phyloP scores from a whole-genome alignment of 768 basidiomycete species.

The Gyrodon lividus region DNA sequence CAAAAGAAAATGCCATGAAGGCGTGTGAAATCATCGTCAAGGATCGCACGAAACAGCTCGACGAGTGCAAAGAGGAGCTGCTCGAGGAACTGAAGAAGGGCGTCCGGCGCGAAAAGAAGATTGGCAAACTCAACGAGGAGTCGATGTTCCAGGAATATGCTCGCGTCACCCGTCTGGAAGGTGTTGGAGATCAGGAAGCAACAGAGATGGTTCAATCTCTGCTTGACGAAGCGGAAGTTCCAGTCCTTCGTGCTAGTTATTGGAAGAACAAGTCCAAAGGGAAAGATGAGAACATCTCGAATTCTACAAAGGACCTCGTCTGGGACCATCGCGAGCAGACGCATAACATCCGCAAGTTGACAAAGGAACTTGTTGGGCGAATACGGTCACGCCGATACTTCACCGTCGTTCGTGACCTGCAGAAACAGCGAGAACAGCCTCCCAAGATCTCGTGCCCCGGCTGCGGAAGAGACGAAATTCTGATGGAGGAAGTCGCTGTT shows the following conservation, averaged over 20 bases:
- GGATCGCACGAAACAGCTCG: slow-evolving; percentile 76
- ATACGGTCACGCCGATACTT: slow-evolving; percentile 91
- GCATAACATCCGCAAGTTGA: slow-evolving; percentile 78
- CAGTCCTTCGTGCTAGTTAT: slow-evolving; percentile 27
- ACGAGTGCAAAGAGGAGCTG: slow-evolving; percentile 76
- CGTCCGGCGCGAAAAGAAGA: slow-evolving; percentile 64
- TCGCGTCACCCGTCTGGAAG: slow-evolving; percentile 61
- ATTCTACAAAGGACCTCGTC: slow-evolving; percentile 56
- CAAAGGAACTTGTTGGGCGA: slow-evolving; percentile 87
- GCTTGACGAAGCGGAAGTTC: slow-evolving; percentile 59
- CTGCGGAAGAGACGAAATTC: slow-evolving; percentile 56
- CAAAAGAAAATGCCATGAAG: slow-evolving; percentile 74
- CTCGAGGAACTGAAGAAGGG: slow-evolving; percentile 62
- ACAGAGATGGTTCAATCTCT: slow-evolving; percentile 57
- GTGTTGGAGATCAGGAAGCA: slow-evolving; percentile 76
- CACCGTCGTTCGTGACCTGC: slow-evolving; percentile 84
- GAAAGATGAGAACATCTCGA: slow-evolving; percentile 55
- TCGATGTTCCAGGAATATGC: slow-evolving; percentile 80
- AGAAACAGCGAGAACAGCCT: slow-evolving; percentile 65
- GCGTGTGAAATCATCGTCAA: slow-evolving; percentile 90
- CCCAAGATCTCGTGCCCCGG: slow-evolving; percentile 59
- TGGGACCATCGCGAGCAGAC: slow-evolving; percentile 88
- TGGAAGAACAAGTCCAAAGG: slow-evolving; percentile 47
- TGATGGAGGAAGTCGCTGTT: slow-evolving; percentile 71
- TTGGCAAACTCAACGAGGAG: slow-evolving; percentile 62